phyloP scores from a whole-genome alignment of 139 green algal species.

The Mychonastes homosphaera region DNA sequence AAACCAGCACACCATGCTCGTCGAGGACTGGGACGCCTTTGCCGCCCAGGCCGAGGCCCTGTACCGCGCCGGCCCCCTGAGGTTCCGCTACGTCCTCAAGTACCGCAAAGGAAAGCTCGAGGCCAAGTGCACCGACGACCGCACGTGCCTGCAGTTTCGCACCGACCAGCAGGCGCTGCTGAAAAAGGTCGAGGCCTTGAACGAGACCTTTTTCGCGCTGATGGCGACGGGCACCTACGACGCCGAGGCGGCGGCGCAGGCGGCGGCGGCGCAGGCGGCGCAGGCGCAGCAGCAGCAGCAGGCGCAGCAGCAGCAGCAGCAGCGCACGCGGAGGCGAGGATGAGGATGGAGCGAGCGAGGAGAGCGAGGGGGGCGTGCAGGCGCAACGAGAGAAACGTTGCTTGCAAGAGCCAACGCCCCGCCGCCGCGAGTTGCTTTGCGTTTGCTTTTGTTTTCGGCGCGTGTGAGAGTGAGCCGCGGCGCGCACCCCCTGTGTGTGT shows the following conservation, averaged over 20 bases:
- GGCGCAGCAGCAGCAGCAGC: constrained; percentile 1
- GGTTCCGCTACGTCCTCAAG: constrained; percentile 72
- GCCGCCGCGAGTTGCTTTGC: too few relatives aligned
- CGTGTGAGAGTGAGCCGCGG: too few relatives aligned
- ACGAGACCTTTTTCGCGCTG: constrained; percentile 70
- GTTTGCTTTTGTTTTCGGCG: too few relatives aligned
- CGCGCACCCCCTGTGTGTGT: too few relatives aligned
- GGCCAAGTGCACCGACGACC: constrained; percentile 83
- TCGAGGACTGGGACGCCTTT: constrained; percentile 71
- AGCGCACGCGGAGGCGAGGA: too few relatives aligned
- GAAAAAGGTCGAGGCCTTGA: constrained; percentile 80
- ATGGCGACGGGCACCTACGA: constrained; percentile 43
- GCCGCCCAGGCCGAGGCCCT: constrained; percentile 58
- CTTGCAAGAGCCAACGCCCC: too few relatives aligned
- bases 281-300: background rate
- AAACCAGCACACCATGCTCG: constrained; percentile 33
- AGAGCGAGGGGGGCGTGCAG: too few relatives aligned
- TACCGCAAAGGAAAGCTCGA: constrained; percentile 74
- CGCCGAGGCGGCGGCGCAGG: too few relatives aligned
- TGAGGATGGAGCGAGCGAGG: too few relatives aligned
- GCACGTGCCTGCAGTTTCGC: constrained; percentile 79
- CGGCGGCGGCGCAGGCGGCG: constrained; percentile 4
- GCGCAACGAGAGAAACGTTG: too few relatives aligned
- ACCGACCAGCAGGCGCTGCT: constrained; percentile 81
- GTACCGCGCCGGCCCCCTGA: constrained; percentile 48